phyloP scores from a whole-genome alignment of 441 rosid genomes.

The Monsonia emarginata region DNA sequence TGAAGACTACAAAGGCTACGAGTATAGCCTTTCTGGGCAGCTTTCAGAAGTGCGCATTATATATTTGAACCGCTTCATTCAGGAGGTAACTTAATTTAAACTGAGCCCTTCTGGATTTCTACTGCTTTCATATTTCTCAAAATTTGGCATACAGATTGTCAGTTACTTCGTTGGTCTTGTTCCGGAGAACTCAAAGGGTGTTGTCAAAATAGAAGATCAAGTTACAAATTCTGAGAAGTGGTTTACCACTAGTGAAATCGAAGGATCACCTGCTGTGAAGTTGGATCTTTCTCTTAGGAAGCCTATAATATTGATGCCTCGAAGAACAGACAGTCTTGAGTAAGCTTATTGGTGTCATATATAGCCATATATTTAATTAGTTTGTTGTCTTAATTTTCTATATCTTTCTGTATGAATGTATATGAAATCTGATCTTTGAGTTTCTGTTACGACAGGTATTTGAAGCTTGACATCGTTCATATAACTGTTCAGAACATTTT shows the following conservation, averaged over 20 bases:
- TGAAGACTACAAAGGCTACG: conserved; percentile 86
- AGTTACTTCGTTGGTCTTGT: conserved; percentile 89
- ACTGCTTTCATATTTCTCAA: conserved; percentile 26
- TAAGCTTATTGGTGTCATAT: conserved; percentile 37
- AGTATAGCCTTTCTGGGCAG: conserved; percentile 78
- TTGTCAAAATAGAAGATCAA: conserved; percentile 76
- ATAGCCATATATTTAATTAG: conserved; percentile 8
- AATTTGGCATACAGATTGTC: conserved; percentile 46
- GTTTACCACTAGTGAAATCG: conserved; percentile 83
- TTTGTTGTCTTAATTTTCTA: neutral
- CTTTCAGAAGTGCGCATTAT: conserved; percentile 96
- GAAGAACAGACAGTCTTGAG: conserved; percentile 77
- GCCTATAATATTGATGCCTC: conserved; percentile 98
- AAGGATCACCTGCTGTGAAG: conserved; percentile 93
- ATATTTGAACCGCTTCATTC: conserved; percentile 90
- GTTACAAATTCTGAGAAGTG: conserved; percentile 79
- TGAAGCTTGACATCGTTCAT: conserved; percentile 96
- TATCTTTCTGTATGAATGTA: neutral
- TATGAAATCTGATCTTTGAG: conserved; percentile 16
- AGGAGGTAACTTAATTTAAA: conserved; percentile 58
- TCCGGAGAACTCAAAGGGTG: conserved; percentile 56
- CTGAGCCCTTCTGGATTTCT: conserved; percentile 14
- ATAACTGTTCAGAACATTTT: conserved; percentile 76
- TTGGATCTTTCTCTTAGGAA: conserved; percentile 81
- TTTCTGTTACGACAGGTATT: conserved; percentile 46